These are phyloP conservation scores for Phytophthora constricta DNA, from an alignment of 352 stramenopile species.

Conservation along the genomic window DNA sequence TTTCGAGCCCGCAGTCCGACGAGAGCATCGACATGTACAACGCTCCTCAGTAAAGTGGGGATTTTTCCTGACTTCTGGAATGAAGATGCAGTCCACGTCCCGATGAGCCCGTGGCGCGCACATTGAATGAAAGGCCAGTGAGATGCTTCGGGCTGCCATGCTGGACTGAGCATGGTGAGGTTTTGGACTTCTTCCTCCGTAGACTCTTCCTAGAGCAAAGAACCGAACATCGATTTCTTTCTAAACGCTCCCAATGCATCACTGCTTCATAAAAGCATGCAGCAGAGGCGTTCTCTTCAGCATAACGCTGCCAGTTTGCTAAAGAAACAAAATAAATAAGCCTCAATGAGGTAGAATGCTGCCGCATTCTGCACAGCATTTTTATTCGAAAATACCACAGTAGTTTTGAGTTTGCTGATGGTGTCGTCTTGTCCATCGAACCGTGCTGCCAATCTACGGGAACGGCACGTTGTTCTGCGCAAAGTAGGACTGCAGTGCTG, in stretches of 20 bases:
- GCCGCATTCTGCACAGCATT: constrained; percentile 21
- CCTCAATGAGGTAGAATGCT: constrained; percentile 26
- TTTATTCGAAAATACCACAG: constrained; percentile 18
- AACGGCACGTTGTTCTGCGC: constrained; percentile 68
- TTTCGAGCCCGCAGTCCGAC: constrained; percentile 80
- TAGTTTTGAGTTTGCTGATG: too few species aligned
- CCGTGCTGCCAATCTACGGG: constrained; percentile 50
- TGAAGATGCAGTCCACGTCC: constrained; percentile 22
- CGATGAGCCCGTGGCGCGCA: constrained; percentile 13
- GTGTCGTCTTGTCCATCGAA: constrained; percentile 23
- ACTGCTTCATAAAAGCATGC: constrained; percentile 8
- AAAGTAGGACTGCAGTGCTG: constrained; percentile 66
- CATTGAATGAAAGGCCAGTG: constrained; percentile 10
- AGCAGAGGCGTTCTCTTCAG: constrained; percentile 7
- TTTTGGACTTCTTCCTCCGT: constrained; percentile 24
- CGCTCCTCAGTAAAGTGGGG: constrained; percentile 67
- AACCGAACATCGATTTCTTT: constrained; percentile 42
- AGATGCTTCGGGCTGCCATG: constrained; percentile 21
- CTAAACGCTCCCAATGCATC: constrained; percentile 21
- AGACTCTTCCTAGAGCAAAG: constrained; percentile 47
- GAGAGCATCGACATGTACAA: constrained; percentile 92
- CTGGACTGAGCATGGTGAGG: constrained; percentile 21
- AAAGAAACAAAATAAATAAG: constrained; percentile 35
- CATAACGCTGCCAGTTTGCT: constrained; percentile 10
- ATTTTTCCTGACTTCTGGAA: constrained; percentile 12